Base-by-base conservation (phyloP, 2,329 filamentous ascomycete genomes). In the Allantophomopsis cytisporea region DNA sequence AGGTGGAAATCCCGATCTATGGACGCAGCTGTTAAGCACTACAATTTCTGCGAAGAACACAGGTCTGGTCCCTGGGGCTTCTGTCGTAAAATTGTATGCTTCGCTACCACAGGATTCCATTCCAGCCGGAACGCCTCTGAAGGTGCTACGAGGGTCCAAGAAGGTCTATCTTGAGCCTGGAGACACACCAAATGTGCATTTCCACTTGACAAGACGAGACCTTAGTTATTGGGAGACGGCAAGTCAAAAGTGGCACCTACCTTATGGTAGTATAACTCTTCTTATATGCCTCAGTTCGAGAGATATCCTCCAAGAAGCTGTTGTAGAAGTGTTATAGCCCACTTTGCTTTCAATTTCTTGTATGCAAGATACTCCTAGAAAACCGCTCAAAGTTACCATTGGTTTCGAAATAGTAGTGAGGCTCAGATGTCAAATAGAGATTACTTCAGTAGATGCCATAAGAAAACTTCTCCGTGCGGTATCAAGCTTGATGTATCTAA, bases 151-250 rank as follows among this genome's bases (percentile, higher is more conserved):
- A 1, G 76, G 78, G 5, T 81, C 82, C 44, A 65, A 69, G 28
- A 80, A 78, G 51, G 63, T 73, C 0, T 53, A 50, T 2, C 50
- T 82, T 6, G 45, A 53, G 1, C 62, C 69, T 0, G 64, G 67
- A 0, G 55, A 72, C 49, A 61, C 60, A 2, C 53, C 59, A 5
- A 54, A 54, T 2, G 51, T 73, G 4, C 56, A 48, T 0, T 70
- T 82, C 44, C 56, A 65, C 18, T 53, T 82, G 31, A 75, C 66
- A 4, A 62, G 70, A 39, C 66, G 76, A 36, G 77, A 82, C 47
- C 50, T 82, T 39, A 77, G 74, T 44, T 63, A 74, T 2, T 82
- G 77, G 77, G 72, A 81, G 50, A 69, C 75, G 2, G 59, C 54
- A 0, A 56, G 57, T 15, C 75, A 80, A 57, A 61, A 68, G 41